These are phyloP conservation scores for Tilletia caries DNA, from an alignment of 1,284 basidiomycete genomes.

Conservation along the genomic window DNA sequence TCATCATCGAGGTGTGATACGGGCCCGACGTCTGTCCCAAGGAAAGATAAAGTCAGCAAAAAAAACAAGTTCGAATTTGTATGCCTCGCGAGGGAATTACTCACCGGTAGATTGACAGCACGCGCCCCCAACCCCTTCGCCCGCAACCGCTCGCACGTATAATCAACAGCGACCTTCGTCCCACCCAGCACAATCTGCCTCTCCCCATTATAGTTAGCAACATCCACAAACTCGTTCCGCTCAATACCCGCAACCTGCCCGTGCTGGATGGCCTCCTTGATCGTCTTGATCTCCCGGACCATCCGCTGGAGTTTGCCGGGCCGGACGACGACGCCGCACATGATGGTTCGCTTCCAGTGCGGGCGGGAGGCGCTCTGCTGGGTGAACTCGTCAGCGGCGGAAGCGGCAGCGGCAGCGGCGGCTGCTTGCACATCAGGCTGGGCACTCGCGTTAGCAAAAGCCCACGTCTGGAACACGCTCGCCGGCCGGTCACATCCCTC, in stretches of 20 bases:
- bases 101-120: slow-evolving; percentile 49
- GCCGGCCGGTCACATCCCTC: slow-evolving; percentile 42
- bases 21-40: slow-evolving; percentile 29
- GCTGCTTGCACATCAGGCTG: background rate
- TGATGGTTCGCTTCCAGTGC: slow-evolving; percentile 47
- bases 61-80: no score
- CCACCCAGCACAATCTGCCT: slow-evolving; percentile 49
- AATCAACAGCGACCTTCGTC: slow-evolving; percentile 45
- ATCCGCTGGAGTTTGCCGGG: slow-evolving; percentile 41
- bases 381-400: background rate
- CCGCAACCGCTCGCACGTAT: slow-evolving; percentile 46
- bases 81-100: no score
- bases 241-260: slow-evolving; percentile 39
- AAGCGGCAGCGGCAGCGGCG: background rate
- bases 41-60: no score
- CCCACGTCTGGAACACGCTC: slow-evolving; percentile 52
- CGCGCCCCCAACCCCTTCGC: slow-evolving; percentile 43
- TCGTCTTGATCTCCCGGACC: slow-evolving; percentile 32
- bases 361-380: background rate
- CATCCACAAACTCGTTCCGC: slow-evolving; percentile 48
- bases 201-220: slow-evolving; percentile 49
- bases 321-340: slow-evolving; percentile 46
- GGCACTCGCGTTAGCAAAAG: slow-evolving; percentile 48
- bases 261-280: slow-evolving; percentile 34
- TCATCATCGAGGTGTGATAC: slow-evolving; percentile 47